Base-by-base conservation (phyloP, 306 rosid genomes). In the Corylus americana region DNA sequence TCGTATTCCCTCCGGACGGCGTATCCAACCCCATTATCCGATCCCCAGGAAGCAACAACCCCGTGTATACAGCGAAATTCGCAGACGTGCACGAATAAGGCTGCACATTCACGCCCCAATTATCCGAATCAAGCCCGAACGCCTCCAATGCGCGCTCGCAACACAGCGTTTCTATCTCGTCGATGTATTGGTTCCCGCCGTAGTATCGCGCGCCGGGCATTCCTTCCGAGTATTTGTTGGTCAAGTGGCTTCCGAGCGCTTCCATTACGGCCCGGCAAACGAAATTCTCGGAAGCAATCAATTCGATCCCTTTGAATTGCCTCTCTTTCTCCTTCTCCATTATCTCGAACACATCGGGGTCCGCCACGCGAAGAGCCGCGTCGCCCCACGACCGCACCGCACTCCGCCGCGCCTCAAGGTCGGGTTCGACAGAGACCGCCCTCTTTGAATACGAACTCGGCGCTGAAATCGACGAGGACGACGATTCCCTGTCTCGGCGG, bases 71-170 rank as follows among this genome's bases (percentile, higher is more conserved):
- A 1, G 97, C 97, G 18, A 94, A 94, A 82, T 94, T 94, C 0
- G 98, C 98, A 4, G 98, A 91, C 4, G 98, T 94, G 59, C 97
- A 92, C 0, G 98, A 94, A 74, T 94, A 92, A 9, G 98, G 97
- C 71, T 94, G 98, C 70, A 94, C 98, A 50, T 90, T 94, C 42
- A 94, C 98, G 39, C 97, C 95, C 98, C 97, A 94, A 71, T 82
- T 81, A 39, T 90, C 87, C 0, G 95, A 78, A 31, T 89, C 91
- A 2, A 94, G 92, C 62, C 83, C 73, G 54, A 94, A 94, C 1
- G 97, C 92, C 0, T 74, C 74, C 90, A 94, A 89, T 0, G 98
- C 97, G 0, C 98, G 97, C 44, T 91, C 92, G 47, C 97, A 84
- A 57, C 97, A 94, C 5, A 91, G 90, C 0, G 72, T 88, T 85